These are phyloP conservation scores for Colletotrichum cereale DNA, from an alignment of 2,329 filamentous ascomycete genomes.

Conservation along the genomic window DNA sequence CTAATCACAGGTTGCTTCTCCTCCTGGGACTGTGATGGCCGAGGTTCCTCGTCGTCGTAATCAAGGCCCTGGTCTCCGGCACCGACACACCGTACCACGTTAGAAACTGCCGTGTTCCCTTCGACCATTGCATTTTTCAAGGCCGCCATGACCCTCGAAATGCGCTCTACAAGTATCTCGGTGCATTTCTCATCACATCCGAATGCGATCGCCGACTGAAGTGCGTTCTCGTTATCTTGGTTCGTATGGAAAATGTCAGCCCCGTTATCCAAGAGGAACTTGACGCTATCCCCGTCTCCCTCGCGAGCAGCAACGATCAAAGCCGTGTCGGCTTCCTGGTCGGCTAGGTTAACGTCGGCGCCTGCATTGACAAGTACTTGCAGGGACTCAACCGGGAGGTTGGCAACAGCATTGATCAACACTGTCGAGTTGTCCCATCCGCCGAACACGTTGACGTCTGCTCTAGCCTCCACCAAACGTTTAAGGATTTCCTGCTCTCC, in stretches of 20 bases:
- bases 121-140: slow-evolving; percentile 48
- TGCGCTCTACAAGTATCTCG: slow-evolving; percentile 47
- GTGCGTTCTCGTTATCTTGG: slow-evolving; percentile 47
- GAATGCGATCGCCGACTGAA: slow-evolving; percentile 46
- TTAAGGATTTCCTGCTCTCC: slow-evolving; percentile 52
- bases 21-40: slow-evolving; percentile 34
- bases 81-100: slow-evolving; percentile 46
- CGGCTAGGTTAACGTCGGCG: slow-evolving; percentile 53
- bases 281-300: slow-evolving; percentile 50
- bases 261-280: slow-evolving; percentile 51
- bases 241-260: slow-evolving; percentile 52
- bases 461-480: slow-evolving; percentile 50
- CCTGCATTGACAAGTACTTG: slow-evolving; percentile 51
- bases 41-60: slow-evolving; percentile 45
- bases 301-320: slow-evolving; percentile 52
- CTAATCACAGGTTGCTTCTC: not conserved
- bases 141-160: slow-evolving; percentile 47
- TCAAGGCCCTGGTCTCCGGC: slow-evolving; percentile 46
- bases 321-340: slow-evolving; percentile 52
- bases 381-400: slow-evolving; percentile 49
- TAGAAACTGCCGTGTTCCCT: slow-evolving; percentile 46
- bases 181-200: slow-evolving; percentile 47
- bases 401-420: slow-evolving; percentile 52
- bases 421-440: slow-evolving; percentile 51
- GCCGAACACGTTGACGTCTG: slow-evolving; percentile 52